A percentile compares a stretch with the other conserved stretches of the same genome.
These are phyloP conservation scores for Biscogniauxia marginata DNA, from an alignment of 2,329 filamentous ascomycete species.

Conservation along the genomic window DNA sequence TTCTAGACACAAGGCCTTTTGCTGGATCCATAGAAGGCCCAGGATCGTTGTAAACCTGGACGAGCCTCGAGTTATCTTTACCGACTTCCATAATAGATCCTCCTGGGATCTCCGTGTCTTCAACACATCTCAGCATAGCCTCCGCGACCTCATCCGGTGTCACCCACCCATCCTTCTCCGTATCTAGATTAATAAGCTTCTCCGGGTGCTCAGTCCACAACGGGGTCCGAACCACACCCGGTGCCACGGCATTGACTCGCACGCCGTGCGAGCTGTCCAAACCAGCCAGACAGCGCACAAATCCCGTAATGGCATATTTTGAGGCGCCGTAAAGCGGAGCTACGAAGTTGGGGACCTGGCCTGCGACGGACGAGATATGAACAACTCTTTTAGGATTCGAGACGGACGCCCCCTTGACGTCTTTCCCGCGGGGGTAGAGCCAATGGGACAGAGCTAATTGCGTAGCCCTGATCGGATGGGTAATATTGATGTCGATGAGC, in stretches of 20 bases:
- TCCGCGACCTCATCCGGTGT: slow-evolving; percentile 42
- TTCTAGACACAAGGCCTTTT: neutral
- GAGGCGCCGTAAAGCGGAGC: slow-evolving; percentile 40
- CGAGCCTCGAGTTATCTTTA: slow-evolving; percentile 29
- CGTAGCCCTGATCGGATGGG: slow-evolving; percentile 40
- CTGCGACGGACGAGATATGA: slow-evolving; percentile 39
- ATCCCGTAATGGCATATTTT: slow-evolving; percentile 40
- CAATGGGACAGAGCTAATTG: slow-evolving; percentile 41
- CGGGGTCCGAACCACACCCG: slow-evolving; percentile 44
- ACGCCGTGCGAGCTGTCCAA: slow-evolving; percentile 36
- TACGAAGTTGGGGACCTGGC: slow-evolving; percentile 33
- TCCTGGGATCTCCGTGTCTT: slow-evolving; percentile 34
- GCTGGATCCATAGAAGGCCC: slow-evolving; percentile 32
- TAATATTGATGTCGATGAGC: slow-evolving; percentile 41
- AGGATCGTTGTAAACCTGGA: slow-evolving; percentile 37
- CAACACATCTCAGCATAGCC: slow-evolving; percentile 42
- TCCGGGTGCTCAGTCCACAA: slow-evolving; percentile 46
- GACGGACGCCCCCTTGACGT: slow-evolving; percentile 16
- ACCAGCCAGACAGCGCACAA: slow-evolving; percentile 39
- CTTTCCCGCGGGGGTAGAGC: slow-evolving; percentile 26
- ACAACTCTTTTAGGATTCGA: slow-evolving; percentile 37
- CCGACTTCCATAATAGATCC: slow-evolving; percentile 45
- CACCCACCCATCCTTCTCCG: slow-evolving; percentile 38
- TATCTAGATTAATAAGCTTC: slow-evolving; percentile 25
- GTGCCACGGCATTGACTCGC: slow-evolving; percentile 44